These are phyloP conservation scores for Hymenoscyphus linearis DNA, from an alignment of 2,329 filamentous ascomycete genomes.

Conservation along the genomic window DNA sequence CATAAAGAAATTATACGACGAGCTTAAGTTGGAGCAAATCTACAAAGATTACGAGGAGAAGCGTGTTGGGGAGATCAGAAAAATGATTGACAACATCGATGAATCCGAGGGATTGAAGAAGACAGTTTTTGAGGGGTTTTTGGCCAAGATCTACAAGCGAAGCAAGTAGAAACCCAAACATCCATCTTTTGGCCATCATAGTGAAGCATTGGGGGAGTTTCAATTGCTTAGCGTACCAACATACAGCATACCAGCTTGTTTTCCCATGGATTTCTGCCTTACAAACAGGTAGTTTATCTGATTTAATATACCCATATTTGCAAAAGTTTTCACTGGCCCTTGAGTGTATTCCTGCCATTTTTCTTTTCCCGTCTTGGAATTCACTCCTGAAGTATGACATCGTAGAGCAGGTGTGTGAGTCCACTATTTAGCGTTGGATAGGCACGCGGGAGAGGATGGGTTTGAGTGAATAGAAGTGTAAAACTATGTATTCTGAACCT, in stretches of 20 bases:
- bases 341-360: too few relatives aligned
- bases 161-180: slow-evolving; percentile 63
- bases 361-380: too few relatives aligned
- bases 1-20: slow-evolving; percentile 84
- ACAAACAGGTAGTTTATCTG: background rate
- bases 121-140: slow-evolving; percentile 81
- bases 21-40: slow-evolving; percentile 74
- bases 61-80: slow-evolving; percentile 69
- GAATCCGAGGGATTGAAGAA: slow-evolving; percentile 87
- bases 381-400: too few relatives aligned
- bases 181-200: background rate
- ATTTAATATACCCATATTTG: background rate
- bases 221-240: background rate
- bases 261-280: background rate
- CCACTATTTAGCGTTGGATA: too few relatives aligned
- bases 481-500: too few relatives aligned
- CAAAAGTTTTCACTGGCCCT: too few relatives aligned
- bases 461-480: too few relatives aligned
- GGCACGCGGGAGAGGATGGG: too few relatives aligned
- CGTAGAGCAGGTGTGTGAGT: too few relatives aligned
- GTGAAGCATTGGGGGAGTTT: background rate
- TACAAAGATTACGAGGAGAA: slow-evolving; percentile 91
- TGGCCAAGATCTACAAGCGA: slow-evolving; percentile 97
- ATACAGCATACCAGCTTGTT: background rate
- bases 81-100: slow-evolving; percentile 73